Conservation (phyloP, 768 basidiomycete species). For the Mycena filopes region DNA sequence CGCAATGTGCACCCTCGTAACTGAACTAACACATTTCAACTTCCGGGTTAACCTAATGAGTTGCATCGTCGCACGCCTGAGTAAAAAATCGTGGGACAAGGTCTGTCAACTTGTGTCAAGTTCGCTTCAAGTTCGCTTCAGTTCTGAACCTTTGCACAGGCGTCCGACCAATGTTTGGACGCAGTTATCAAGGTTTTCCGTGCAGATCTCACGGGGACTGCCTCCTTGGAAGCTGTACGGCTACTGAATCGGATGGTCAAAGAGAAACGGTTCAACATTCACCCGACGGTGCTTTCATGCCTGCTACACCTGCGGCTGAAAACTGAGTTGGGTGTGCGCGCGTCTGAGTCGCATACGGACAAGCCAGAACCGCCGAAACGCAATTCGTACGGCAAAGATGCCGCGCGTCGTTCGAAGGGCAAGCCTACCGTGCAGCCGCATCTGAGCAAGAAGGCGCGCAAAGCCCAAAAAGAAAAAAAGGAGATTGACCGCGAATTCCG, state of each 20-base stretch:
- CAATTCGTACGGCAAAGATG: constrained; percentile 55
- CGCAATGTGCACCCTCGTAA: constrained; percentile 88
- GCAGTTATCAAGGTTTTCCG: constrained; percentile 86
- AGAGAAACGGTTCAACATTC: constrained; percentile 89
- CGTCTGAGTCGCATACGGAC: constrained; percentile 76
- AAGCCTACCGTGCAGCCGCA: constrained; percentile 74
- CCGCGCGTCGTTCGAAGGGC: constrained; percentile 59
- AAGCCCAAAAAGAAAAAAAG: constrained; percentile 86
- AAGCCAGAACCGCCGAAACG: constrained; percentile 54
- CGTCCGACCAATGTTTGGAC: constrained; percentile 86
- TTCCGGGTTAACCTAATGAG: constrained; percentile 94
- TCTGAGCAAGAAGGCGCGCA: constrained; percentile 92
- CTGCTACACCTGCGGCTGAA: constrained; percentile 88
- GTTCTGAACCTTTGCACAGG: constrained; percentile 54
- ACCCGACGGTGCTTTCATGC: constrained; percentile 88
- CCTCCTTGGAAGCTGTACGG: constrained; percentile 90
- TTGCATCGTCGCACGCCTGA: constrained; percentile 83
- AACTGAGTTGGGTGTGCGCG: constrained; percentile 83
- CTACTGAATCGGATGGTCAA: constrained; percentile 96
- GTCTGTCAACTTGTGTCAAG: constrained; percentile 55
- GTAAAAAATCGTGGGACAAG: constrained; percentile 89
- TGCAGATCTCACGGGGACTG: constrained; percentile 79
- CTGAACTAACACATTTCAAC: constrained; percentile 94
- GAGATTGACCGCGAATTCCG: constrained; percentile 92
- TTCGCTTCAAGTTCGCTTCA: constrained; percentile 26